Conservation (phyloP, 2,329 filamentous ascomycete species). For the Fusarium sublunatum region DNA sequence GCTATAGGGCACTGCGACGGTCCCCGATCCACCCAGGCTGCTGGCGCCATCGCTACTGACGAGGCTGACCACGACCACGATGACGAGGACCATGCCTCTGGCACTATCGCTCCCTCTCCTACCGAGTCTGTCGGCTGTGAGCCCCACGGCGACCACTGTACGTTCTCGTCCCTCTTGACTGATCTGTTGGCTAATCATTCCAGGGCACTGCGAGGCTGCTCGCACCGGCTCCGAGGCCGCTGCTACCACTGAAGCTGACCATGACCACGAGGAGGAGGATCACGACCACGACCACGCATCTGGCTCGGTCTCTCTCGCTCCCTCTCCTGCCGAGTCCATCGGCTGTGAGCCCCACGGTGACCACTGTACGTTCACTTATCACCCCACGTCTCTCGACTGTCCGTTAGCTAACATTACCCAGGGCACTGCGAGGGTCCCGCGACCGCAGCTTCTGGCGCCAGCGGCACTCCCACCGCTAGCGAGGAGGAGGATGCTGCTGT, state of each 20-base stretch:
- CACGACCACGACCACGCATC: background rate
- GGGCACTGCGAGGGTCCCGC: conserved; percentile 43
- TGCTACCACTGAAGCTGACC: conserved; percentile 24
- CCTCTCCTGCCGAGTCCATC: conserved; percentile 41
- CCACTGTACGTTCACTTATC: conserved; percentile 30
- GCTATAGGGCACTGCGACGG: conserved; percentile 38
- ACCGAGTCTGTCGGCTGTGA: conserved; percentile 43
- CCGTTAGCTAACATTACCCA: conserved; percentile 2
- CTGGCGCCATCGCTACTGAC: conserved; percentile 23
- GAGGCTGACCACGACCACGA: conserved; percentile 25
- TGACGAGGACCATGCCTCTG: conserved; percentile 34
- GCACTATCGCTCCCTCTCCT: conserved; percentile 25
- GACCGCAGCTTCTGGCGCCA: conserved; percentile 9
- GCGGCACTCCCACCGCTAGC: conserved; percentile 18
- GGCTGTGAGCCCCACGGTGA: conserved; percentile 43
- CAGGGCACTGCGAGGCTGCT: conserved; percentile 43
- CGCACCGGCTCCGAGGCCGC: conserved; percentile 26
- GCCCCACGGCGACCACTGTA: conserved; percentile 44
- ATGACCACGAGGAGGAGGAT: conserved; percentile 20
- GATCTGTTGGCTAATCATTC: background rate
- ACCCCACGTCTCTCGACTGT: accelerated
- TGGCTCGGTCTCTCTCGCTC: conserved; percentile 1
- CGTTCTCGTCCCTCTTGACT: background rate
- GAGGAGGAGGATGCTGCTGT: conserved; percentile 6
- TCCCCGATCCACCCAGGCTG: conserved; percentile 25